These are phyloP conservation scores for Debaryomyces subglobosus DNA, from an alignment of 1,139 yeast genomes.

Conservation along the genomic window DNA sequence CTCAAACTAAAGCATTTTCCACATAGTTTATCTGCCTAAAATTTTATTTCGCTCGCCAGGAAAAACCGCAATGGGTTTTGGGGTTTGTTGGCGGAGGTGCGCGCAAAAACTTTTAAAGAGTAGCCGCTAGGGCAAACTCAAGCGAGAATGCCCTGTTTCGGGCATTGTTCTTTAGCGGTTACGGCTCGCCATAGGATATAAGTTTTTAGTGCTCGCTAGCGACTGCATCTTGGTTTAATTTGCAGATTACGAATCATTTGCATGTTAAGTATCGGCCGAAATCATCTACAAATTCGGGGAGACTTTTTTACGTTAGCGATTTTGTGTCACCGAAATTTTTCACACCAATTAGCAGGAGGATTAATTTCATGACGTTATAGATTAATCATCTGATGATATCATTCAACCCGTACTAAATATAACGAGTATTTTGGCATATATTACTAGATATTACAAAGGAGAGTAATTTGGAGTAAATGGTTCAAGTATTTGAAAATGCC, in stretches of 20 bases:
- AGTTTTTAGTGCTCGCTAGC: background rate
- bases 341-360: background rate
- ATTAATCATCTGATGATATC: background rate
- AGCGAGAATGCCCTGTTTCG: background rate
- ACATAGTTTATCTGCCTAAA: background rate
- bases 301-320: background rate
- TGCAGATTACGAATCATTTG: background rate
- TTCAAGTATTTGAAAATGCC: conserved; percentile 59
- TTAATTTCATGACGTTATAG: background rate
- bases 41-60: background rate
- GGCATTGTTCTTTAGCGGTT: background rate
- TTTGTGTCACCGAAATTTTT: background rate
- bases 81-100: background rate
- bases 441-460: background rate
- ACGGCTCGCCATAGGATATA: background rate
- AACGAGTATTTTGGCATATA: background rate
- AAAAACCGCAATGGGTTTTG: background rate
- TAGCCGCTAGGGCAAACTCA: background rate
- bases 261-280: background rate
- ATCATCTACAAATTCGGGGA: no score
- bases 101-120: background rate
- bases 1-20: background rate
- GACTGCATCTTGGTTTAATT: background rate
- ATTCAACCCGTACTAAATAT: background rate
- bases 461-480: conserved; percentile 46